A percentile compares a stretch with the other conserved stretches of the same genome.
Evolutionary conservation across 192 early-diverging fungal genomes (phyloP).

Genomic region (Haplosporangium gracile): DNA sequence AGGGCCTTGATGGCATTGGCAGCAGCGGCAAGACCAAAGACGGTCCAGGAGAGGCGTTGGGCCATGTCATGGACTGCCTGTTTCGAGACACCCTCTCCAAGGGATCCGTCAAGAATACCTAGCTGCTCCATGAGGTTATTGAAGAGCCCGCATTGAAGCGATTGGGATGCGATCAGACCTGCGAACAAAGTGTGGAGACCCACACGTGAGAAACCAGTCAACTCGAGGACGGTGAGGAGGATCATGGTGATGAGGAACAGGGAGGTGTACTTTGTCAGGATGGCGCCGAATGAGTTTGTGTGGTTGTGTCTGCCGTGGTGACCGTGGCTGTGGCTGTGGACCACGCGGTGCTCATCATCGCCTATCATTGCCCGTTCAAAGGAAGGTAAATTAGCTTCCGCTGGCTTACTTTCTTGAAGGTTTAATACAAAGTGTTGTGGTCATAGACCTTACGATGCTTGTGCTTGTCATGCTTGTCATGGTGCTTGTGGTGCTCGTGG

Average conservation of each 20-base stretch:
- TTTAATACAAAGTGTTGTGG: not conserved
- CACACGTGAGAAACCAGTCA: conserved; percentile 39
- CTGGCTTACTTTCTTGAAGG: not conserved
- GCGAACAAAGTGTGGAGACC: conserved; percentile 41
- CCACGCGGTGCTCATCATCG: not conserved
- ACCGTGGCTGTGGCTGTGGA: not conserved
- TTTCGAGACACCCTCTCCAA: not conserved
- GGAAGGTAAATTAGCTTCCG: not conserved
- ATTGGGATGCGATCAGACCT: conserved; percentile 31
- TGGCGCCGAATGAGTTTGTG: conserved; percentile 26
- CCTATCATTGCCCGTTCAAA: not conserved
- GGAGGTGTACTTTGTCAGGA: conserved; percentile 32
- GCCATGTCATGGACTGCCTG: conserved; percentile 18
- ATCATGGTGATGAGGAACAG: conserved; percentile 25
- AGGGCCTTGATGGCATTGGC: conserved; percentile 48
- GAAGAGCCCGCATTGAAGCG: conserved; percentile 19
- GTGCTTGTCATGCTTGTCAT: conserved; percentile 25
- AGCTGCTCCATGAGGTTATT: conserved; percentile 29
- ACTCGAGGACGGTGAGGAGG: conserved; percentile 25
- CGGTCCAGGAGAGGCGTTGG: conserved; percentile 18
- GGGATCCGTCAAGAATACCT: conserved; percentile 19
- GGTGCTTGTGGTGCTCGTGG: conserved; percentile 2
- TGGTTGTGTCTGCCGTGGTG: conserved; percentile 6
- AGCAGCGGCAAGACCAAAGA: conserved; percentile 31
- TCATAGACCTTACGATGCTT: conserved; percentile 33